Evolutionary conservation across 2,329 filamentous ascomycete genomes (phyloP).

Genomic region (Penicillium sp.): DNA sequence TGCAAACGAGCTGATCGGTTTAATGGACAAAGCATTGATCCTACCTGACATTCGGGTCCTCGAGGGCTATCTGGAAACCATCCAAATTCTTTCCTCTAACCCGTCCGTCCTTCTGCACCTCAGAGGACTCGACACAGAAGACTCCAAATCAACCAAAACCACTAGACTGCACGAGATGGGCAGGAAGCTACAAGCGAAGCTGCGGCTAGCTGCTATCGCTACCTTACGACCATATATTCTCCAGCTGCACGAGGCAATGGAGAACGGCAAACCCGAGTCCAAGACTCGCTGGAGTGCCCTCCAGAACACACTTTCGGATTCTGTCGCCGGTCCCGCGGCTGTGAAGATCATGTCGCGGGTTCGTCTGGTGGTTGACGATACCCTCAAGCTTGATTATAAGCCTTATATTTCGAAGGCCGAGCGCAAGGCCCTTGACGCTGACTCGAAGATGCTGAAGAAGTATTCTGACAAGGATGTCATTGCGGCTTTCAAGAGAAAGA

Average conservation of each 20-base stretch:
- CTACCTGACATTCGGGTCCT: constrained; percentile 33
- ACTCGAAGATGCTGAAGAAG: constrained; percentile 29
- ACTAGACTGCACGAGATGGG: constrained; percentile 25
- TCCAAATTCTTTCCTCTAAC: constrained; percentile 26
- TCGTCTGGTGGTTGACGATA: constrained; percentile 37
- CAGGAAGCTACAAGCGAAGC: constrained; percentile 25
- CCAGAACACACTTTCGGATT: constrained; percentile 18
- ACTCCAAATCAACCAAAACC: background rate
- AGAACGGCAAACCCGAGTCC: constrained; percentile 11
- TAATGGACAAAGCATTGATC: constrained; percentile 51
- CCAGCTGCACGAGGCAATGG: constrained; percentile 31
- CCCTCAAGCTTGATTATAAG: constrained; percentile 27
- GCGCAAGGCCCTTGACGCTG: constrained; percentile 21
- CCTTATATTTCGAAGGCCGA: constrained; percentile 25
- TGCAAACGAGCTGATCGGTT: constrained; percentile 62
- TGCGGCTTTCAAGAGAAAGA: constrained; percentile 9
- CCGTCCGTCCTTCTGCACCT: constrained; percentile 31
- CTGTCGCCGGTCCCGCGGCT: constrained; percentile 25
- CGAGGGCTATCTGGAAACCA: constrained; percentile 30
- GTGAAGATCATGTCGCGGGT: constrained; percentile 27
- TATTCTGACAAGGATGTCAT: constrained; percentile 29
- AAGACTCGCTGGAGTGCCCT: constrained; percentile 2
- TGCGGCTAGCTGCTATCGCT: constrained; percentile 25
- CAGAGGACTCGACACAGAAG: constrained; percentile 25
- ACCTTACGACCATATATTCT: constrained; percentile 28